Conservation (phyloP, 1,284 basidiomycete species). For the Apiotrichum mycotoxinovorans region DNA sequence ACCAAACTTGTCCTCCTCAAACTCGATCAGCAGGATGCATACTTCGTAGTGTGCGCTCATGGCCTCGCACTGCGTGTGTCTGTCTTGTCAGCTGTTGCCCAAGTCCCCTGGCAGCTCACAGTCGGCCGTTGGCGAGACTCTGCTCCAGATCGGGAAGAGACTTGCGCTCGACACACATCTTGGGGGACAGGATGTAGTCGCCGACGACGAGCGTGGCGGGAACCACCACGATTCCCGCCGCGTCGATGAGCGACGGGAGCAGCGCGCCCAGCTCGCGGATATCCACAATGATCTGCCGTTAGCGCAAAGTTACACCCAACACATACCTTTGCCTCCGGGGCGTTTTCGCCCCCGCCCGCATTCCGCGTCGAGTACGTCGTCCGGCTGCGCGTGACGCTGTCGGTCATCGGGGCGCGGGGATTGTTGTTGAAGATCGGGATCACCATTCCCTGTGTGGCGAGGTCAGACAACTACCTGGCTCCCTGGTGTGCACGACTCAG, state of each 20-base stretch:
- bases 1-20: constrained; percentile 96
- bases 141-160: constrained; percentile 85
- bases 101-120: constrained; percentile 65
- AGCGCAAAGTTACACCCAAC: background rate
- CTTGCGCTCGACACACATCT: constrained; percentile 95
- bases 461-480: no score
- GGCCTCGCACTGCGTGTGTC: constrained; percentile 93
- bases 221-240: constrained; percentile 71
- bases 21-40: constrained; percentile 93
- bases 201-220: constrained; percentile 91
- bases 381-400: constrained; percentile 65
- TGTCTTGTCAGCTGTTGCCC: constrained; percentile 42
- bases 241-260: constrained; percentile 84
- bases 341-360: constrained; percentile 72
- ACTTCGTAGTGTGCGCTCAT: constrained; percentile 96
- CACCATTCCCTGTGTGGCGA: constrained; percentile 72
- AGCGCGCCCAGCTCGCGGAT: constrained; percentile 95
- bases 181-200: constrained; percentile 92
- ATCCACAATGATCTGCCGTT: constrained; percentile 79
- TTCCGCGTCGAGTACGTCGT: constrained; percentile 77
- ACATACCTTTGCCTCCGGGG: constrained; percentile 65
- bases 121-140: constrained; percentile 85
- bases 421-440: constrained; percentile 84
- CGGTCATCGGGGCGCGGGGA: constrained; percentile 53
- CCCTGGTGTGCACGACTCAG: no score